These are phyloP conservation scores for Stemphylium vesicarium DNA, from an alignment of 2,329 filamentous ascomycete species.

Conservation along the genomic window DNA sequence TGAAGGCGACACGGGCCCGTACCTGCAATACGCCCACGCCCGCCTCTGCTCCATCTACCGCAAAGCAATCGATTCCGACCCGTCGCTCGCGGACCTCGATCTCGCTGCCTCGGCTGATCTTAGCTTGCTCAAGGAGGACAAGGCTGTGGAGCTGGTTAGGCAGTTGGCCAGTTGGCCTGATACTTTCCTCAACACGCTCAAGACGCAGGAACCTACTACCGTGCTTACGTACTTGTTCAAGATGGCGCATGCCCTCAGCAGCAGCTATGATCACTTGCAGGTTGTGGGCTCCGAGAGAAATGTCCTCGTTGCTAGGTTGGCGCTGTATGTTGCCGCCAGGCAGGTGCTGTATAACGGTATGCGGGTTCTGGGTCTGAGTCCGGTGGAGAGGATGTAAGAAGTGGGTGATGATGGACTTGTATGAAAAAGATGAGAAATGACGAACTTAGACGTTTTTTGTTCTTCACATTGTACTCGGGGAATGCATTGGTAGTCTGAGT, in stretches of 20 bases:
- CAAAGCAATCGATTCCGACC: constrained; percentile 57
- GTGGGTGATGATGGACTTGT: background rate
- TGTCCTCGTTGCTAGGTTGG: constrained; percentile 68
- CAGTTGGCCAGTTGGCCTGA: constrained; percentile 86
- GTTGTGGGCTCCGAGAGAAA: constrained; percentile 80
- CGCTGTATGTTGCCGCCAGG: constrained; percentile 77
- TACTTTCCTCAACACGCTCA: constrained; percentile 80
- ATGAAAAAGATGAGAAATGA: background rate
- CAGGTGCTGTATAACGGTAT: constrained; percentile 83
- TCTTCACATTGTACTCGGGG: background rate
- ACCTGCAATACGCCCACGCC: constrained; percentile 77
- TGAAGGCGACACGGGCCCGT: constrained; percentile 84
- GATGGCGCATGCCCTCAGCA: constrained; percentile 81
- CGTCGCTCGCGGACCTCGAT: constrained; percentile 60
- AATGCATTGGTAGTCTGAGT: background rate
- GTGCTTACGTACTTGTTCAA: constrained; percentile 79
- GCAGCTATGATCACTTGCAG: constrained; percentile 80
- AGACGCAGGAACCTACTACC: constrained; percentile 77
- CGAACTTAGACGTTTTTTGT: background rate
- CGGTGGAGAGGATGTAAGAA: constrained; percentile 66
- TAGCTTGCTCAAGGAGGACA: constrained; percentile 71
- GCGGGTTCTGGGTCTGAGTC: constrained; percentile 77
- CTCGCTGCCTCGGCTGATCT: constrained; percentile 73
- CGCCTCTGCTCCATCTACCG: constrained; percentile 52
- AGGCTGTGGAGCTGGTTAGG: constrained; percentile 75